Evolutionary conservation across 202 grass and related monocot genomes (phyloP).

Genomic region (Carex arenaria): DNA sequence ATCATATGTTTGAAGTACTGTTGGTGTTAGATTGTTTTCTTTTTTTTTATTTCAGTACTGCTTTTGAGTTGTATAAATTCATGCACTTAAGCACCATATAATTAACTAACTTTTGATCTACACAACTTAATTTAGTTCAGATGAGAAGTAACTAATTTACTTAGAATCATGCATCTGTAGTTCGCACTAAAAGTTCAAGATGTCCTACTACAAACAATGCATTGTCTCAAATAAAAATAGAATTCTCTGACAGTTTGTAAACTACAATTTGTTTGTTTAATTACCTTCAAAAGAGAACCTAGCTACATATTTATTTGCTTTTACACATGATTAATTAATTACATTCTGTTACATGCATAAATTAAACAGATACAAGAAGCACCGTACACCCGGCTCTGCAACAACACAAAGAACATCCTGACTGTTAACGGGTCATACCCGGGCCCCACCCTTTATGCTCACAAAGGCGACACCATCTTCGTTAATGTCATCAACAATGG

Average conservation of each 20-base stretch:
- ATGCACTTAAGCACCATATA: not conserved
- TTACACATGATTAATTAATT: not conserved
- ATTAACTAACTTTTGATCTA: not conserved
- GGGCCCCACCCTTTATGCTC: constrained; percentile 16
- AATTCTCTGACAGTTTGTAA: not conserved
- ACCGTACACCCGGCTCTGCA: constrained; percentile 26
- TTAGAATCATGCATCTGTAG: not conserved
- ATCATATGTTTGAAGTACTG: not conserved
- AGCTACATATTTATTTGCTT: not conserved
- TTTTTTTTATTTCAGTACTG: not conserved
- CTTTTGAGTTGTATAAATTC: not conserved
- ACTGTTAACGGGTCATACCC: constrained; percentile 29
- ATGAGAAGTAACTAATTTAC: not conserved
- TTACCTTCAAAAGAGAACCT: too few relatives aligned
- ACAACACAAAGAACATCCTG: constrained; percentile 24
- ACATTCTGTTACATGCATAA: not conserved
- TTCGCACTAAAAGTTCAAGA: not conserved
- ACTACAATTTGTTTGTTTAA: not conserved
- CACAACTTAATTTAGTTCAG: not conserved
- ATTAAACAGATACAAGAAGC: constrained; percentile 14
- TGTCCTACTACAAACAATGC: not conserved
- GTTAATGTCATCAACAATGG: constrained; percentile 28
- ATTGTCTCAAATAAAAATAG: not conserved
- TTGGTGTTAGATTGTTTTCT: not conserved
- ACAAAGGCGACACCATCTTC: constrained; percentile 4